Percentiles rank a stretch among this genome's conserved stretches.
Evolutionary conservation across 2,329 filamentous ascomycete genomes (phyloP).

Genomic region (Arthrobotrys sinensis): DNA sequence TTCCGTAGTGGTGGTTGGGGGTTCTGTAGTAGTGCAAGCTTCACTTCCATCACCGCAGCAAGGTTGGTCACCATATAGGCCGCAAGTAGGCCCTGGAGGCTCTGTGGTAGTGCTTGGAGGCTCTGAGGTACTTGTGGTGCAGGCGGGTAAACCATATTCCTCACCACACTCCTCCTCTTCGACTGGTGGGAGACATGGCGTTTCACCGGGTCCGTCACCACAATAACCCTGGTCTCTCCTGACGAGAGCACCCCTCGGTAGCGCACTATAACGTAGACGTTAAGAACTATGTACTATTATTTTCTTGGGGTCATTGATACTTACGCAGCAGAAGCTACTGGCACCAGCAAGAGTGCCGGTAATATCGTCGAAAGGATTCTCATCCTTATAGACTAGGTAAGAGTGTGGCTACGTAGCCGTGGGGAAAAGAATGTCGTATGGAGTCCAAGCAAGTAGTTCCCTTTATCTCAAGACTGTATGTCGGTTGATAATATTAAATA

Average conservation of each 20-base stretch:
- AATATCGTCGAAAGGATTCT: slow-evolving; percentile 39
- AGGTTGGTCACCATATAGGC: background rate
- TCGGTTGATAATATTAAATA: slow-evolving; percentile 20
- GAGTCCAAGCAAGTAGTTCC: background rate
- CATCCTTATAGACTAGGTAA: slow-evolving; percentile 28
- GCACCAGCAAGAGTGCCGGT: slow-evolving; percentile 51
- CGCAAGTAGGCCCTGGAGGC: background rate
- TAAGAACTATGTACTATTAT: background rate
- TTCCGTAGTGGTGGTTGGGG: background rate
- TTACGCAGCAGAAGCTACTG: slow-evolving; percentile 42
- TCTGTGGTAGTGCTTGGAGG: background rate
- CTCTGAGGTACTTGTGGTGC: slow-evolving; percentile 1
- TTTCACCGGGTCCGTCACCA: background rate
- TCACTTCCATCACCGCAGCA: background rate
- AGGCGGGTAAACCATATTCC: background rate
- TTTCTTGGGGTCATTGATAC: background rate
- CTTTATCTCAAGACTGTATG: background rate
- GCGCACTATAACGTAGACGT: background rate
- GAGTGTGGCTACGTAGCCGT: slow-evolving; percentile 13
- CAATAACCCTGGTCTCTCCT: slow-evolving; percentile 2
- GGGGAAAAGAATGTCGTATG: slow-evolving; percentile 17
- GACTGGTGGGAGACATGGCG: background rate
- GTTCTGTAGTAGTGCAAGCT: background rate
- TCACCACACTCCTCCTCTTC: background rate
- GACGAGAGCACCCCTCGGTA: background rate